A percentile compares a stretch with the other conserved stretches of the same genome.
phyloP scores from a whole-genome alignment of 2,329 filamentous ascomycete genomes.

The Cladosporium sp. region DNA sequence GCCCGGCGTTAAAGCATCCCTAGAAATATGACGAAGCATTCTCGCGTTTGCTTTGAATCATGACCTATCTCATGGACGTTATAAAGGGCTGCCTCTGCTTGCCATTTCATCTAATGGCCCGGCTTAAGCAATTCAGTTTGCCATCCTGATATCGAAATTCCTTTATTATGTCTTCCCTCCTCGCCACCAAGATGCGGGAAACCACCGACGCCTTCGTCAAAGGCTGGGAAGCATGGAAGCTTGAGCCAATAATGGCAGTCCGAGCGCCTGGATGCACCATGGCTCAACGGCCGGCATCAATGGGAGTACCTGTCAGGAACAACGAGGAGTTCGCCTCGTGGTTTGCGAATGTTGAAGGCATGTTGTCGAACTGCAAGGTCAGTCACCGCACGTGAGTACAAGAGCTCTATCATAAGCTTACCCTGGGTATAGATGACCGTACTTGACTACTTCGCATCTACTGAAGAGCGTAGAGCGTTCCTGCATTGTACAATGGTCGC shows the following conservation, averaged over 20 bases:
- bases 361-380: background rate
- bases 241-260: constrained; percentile 3
- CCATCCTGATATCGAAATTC: too few species aligned
- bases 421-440: background rate
- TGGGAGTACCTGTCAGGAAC: background rate
- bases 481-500: constrained; percentile 1
- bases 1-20: too few species aligned
- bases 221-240: constrained; percentile 1
- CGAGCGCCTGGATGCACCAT: constrained; percentile 6
- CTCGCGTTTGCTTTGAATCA: too few species aligned
- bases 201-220: constrained; percentile 1
- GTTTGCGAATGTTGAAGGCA: background rate
- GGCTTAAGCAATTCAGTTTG: too few species aligned
- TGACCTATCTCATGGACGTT: too few species aligned
- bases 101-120: too few species aligned
- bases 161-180: background rate
- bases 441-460: constrained; percentile 5
- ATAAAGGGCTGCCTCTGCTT: too few species aligned
- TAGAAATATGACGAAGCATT: too few species aligned
- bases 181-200: background rate
- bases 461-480: constrained; percentile 1
- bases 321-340: constrained; percentile 3
- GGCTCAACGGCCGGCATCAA: background rate
- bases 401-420: background rate
- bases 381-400: background rate